phyloP scores from a whole-genome alignment of 495 filamentous ascomycete genomes.

The Aspergillus affinis region DNA sequence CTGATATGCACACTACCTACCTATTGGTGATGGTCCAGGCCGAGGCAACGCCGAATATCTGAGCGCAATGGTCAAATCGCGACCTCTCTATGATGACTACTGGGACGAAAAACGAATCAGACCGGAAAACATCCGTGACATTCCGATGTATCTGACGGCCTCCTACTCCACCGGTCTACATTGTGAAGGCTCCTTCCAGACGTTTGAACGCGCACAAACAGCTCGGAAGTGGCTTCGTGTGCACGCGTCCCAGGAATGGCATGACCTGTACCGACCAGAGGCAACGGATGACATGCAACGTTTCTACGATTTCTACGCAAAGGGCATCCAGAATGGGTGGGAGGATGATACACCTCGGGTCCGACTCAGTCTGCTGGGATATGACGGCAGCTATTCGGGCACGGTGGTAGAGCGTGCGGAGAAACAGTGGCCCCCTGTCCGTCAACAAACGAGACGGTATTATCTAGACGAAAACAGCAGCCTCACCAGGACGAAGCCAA shows the following conservation, averaged over 20 bases:
- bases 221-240: constrained; percentile 34
- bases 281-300: constrained; percentile 24
- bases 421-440: constrained; percentile 8
- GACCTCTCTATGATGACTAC: constrained; percentile 20
- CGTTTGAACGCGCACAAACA: constrained; percentile 11
- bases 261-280: constrained; percentile 28
- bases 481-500: neutral
- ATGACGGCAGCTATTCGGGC: constrained; percentile 12
- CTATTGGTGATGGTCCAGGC: neutral
- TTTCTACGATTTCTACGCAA: constrained; percentile 34
- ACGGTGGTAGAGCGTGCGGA: constrained; percentile 17
- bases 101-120: constrained; percentile 24
- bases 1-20: neutral
- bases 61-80: constrained; percentile 10
- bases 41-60: constrained; percentile 12
- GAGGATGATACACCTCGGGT: constrained; percentile 29
- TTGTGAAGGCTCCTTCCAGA: constrained; percentile 17
- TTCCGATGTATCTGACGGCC: constrained; percentile 27
- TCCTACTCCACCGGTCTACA: constrained; percentile 26
- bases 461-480: constrained; percentile 6
- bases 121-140: constrained; percentile 12
- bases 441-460: neutral
- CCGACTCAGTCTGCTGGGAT: constrained; percentile 18
- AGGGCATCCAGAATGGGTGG: constrained; percentile 36
- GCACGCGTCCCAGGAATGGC: constrained; percentile 33